Evolutionary conservation across 306 rosid species (phyloP), one percentile per base, ranked within the genome.

Genomic region (Alnus rubra): DNA sequence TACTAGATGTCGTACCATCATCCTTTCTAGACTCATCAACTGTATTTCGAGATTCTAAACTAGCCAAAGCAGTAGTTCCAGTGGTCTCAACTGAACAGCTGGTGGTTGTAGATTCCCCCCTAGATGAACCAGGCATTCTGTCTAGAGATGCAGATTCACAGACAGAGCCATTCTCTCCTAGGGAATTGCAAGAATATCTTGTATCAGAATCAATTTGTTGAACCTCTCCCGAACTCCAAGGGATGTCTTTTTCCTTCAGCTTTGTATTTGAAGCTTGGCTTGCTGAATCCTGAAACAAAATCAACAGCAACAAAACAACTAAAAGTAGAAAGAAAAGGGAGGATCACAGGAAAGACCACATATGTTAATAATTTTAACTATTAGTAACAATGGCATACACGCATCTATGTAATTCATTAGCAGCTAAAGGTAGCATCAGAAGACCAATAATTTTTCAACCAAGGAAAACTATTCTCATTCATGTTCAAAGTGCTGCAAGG

Each of bases 1-100:
- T 87, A 86, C 88, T 91, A 84, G 93, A 93, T 50, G 88, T 65
- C 60, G 85, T 74, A 80, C 69, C 81, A 71, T 87, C 88, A 78
- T 90, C 97, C 74, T 77, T 87, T 74, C 75, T 79, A 58, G 83
- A 79, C 79, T 87, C 98, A 69, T 83, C 84, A 72, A 75, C 74
- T 60, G 75, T 72, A 86, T 86, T 74, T 30, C 37, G 67, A 53
- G 83, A 79, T 82, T 79, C 86, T 54, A 52, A 33, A 74, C 79
- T 50, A 56, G 81, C 50, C 54, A 88, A 81, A 73, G 70, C 70
- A 58, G 71, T 76, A 75, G 78, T 71, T 65, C 71, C 77, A 19
- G 80, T 59, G 84, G 85, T 71, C 84, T 89, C 90, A 42, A 76
- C 74, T 47, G 45, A 80, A 84, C 90, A 87, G 83, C 85, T 78